Evolutionary conservation across 192 early-diverging fungal genomes (phyloP), one percentile per base, ranked within the genome.

Genomic region (Phlyctochytrium arcticum): DNA sequence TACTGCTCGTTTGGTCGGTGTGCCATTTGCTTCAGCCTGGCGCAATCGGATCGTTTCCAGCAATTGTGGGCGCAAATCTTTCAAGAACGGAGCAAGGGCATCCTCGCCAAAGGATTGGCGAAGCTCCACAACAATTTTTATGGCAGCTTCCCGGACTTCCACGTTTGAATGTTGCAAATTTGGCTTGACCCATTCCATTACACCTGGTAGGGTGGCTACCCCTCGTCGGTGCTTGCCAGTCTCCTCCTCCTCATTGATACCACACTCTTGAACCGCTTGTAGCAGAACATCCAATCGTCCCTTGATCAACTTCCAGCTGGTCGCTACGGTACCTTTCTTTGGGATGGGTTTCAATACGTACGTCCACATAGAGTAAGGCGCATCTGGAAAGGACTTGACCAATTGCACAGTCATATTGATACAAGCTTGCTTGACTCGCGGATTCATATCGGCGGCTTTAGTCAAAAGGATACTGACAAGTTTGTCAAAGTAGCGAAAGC

Each of bases 131-230:
- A 88, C 72, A 4, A 89, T 65, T 29, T 69, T 75, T 6, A 79
- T 69, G 6, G 88, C 77, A 2, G 75, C 72, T 37, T 85, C 81
- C 7, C 85, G 80, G 29, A 89, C 83, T 42, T 87, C 85, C 1
- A 58, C 67, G 46, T 82, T 87, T 37, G 71, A 77, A 63, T 89
- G 76, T 15, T 82, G 76, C 33, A 88, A 60, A 39, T 81, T 82
- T 5, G 79, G 83, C 46, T 72, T 42, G 3, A 72, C 67, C 50
- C 88, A 85, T 39, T 69, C 60, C 61, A 87, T 85, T 32, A 82
- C 74, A 34, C 62, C 49, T 82, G 81, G 60, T 24, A 39, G 62
- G 68, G 70, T 1, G 67, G 24, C 12, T 44, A 19, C 12, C 39
- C 15, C 39, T 12, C 39, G 15, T 19, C 39, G 39, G 15, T 12